Evolutionary conservation across 257 asterid genomes (phyloP), one percentile per base, ranked within the genome.

Genomic region (Eustoma russellianum): DNA sequence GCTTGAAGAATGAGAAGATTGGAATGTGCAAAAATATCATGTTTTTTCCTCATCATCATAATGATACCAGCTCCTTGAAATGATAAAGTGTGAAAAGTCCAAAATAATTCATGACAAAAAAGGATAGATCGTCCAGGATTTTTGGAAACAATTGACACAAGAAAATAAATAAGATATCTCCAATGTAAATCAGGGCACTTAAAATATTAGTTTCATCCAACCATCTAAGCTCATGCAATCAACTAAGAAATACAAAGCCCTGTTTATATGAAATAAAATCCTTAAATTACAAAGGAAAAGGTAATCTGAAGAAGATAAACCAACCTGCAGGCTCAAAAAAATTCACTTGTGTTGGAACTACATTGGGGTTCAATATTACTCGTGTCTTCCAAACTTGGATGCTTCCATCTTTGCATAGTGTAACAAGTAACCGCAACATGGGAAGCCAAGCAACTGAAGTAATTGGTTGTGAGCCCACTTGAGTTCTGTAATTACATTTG

Each of bases 391-490:
- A 92, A 54, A 88, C 95, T 77, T 88, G 99, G 70, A 88, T 67
- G 70, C 80, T 75, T 70, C 99, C 99, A 76, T 92, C 99, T 74
- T 81, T 92, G 59, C 97, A 81, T 77, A 92, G 73, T 19, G 99
- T 92, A 60, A 92, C 87, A 47, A 92, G 90, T 73, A 88, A 68
- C 57, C 88, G 93, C 90, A 83, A 68, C 71, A 79, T 40, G 38
- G 97, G 93, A 41, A 85, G 81, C 99, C 99, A 92, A 62, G 93
- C 66, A 66, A 92, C 83, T n/a, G 97, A 85, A 60, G 77, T 72
- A 67, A 92, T 88, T 70, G 99, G 94, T 76, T 92, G 99, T 67
- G 99, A 88, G 63, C 99, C 97, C 64, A 89, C 99, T 72, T 92
- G 99, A 5, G 97, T 92, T 56, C 99, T 92, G 78, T 72, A 75